A percentile compares a stretch with the other conserved stretches of the same genome.
Evolutionary conservation across 1,284 basidiomycete species (phyloP).

Genomic region (Trichosporon ovoides): DNA sequence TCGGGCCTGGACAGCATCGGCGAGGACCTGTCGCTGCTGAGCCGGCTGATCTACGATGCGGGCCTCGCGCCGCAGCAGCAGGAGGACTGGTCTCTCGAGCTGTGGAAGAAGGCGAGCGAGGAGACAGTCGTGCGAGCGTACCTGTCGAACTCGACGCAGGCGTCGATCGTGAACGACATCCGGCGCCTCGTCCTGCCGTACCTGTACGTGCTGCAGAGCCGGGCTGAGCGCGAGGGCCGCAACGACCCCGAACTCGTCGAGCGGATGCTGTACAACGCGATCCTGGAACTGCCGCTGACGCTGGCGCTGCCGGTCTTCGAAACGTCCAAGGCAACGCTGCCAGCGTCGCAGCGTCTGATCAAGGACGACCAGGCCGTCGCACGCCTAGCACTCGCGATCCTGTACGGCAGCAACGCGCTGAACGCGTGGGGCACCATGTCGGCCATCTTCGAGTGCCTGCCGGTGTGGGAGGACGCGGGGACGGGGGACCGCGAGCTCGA

Average conservation of each 20-base stretch:
- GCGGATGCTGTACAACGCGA: slow-evolving; percentile 64
- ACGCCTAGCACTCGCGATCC: slow-evolving; percentile 72
- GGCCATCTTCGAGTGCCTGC: slow-evolving; percentile 85
- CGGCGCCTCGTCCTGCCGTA: slow-evolving; percentile 77
- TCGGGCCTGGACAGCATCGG: slow-evolving; percentile 74
- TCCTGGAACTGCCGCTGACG: slow-evolving; percentile 63
- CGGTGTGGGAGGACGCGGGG: slow-evolving; percentile 69
- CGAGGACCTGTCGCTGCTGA: slow-evolving; percentile 80
- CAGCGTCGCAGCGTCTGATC: slow-evolving; percentile 64
- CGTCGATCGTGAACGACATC: slow-evolving; percentile 65
- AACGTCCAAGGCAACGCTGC: slow-evolving; percentile 79
- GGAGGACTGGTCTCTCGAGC: slow-evolving; percentile 62
- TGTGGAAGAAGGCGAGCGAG: slow-evolving; percentile 66
- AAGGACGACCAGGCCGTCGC: slow-evolving; percentile 76
- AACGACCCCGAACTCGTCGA: slow-evolving; percentile 59
- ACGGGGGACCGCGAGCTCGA: slow-evolving; percentile 55
- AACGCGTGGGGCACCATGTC: slow-evolving; percentile 78
- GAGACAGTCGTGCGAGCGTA: slow-evolving; percentile 66
- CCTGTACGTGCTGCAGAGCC: slow-evolving; percentile 78
- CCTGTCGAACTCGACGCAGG: slow-evolving; percentile 62
- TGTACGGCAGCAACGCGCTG: slow-evolving; percentile 74
- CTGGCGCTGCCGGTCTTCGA: slow-evolving; percentile 73
- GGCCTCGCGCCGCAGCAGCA: slow-evolving; percentile 31
- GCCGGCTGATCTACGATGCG: slow-evolving; percentile 76
- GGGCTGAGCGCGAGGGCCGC: slow-evolving; percentile 67